Evolutionary conservation across 1,139 yeast genomes (phyloP), one percentile per base, ranked within the genome.

Genomic region (Taphrina flavorubra): DNA sequence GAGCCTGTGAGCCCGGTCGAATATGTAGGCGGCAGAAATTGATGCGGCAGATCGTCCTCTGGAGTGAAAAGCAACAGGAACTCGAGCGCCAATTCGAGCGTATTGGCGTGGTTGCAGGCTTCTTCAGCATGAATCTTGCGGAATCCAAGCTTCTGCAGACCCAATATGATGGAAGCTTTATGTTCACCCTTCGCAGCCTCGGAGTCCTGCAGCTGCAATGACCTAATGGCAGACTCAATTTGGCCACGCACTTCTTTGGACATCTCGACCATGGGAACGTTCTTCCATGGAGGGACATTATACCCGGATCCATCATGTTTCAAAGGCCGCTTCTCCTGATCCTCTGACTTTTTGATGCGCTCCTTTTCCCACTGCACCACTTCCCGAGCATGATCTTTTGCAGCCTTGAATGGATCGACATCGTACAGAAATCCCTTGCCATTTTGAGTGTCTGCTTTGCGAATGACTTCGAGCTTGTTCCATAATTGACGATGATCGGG

Each of bases 21-120:
- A 47, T 77, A 69, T 42, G 71, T 65, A 20, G 72, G 84, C 82
- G 42, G 83, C 76, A 76, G 84, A 84, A 64, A 83, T 77, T 20
- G 75, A 14, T 73, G 73, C 0, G 99, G 99, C 57, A 94, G 79
- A 75, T 94, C 99, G 75, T 92, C 98, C 74, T 92, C 97, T 6
- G 67, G 67, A 6, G 59, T 57, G 47, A 53, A 47, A 7, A 63
- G 47, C 14, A 63, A 37, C 13, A 63, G 56, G 47, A 56, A 94
- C 66, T 94, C 95, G 90, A 78, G 1, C 55, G 87, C 87, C 1
- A 74, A 74, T 69, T 84, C 83, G 44, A 76, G 70, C 0, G 83
- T 75, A 1, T 78, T 73, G 1, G 91, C 84, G 74, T 89, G 89
- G 47, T 81, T 79, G 68, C 90, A 79, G 0, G 97, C 86, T 74